A percentile compares a stretch with the other conserved stretches of the same genome.
phyloP scores from a whole-genome alignment of 257 asterid species.

The Penstemon davidsonii region DNA sequence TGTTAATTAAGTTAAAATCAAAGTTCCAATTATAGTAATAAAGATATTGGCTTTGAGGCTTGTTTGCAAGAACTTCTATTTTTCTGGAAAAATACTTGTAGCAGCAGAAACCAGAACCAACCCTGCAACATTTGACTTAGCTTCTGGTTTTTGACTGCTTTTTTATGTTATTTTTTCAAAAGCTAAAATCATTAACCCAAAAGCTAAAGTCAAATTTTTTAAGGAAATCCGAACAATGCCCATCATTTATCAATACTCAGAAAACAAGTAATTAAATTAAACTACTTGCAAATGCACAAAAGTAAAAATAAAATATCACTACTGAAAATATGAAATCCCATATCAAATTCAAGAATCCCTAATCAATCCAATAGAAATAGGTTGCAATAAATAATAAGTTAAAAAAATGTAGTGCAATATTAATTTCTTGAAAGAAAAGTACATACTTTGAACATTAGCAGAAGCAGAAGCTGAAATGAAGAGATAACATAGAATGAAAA shows the following conservation, averaged over 20 bases:
- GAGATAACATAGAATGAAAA: conserved; percentile 1
- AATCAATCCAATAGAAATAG: background rate
- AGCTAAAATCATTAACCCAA: too few relatives aligned
- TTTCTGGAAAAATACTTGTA: background rate
- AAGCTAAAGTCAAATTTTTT: background rate
- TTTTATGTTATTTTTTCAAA: too few relatives aligned
- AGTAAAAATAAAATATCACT: background rate
- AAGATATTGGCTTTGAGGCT: too few relatives aligned
- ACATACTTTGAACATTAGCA: conserved; percentile 10
- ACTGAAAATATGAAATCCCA: background rate
- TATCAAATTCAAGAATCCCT: background rate
- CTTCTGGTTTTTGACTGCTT: too few relatives aligned
- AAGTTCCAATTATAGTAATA: too few relatives aligned
- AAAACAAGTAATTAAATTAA: too few relatives aligned
- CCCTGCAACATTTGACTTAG: background rate
- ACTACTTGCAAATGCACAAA: background rate
- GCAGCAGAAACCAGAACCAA: too few relatives aligned
- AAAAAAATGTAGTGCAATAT: background rate
- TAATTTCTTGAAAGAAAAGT: background rate
- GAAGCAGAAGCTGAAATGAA: conserved; percentile 2
- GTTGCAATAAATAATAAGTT: background rate
- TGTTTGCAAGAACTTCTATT: background rate
- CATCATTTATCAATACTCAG: background rate
- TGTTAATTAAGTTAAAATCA: background rate
- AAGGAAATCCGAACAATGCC: conserved; percentile 9